Evolutionary conservation across 2,329 filamentous ascomycete genomes (phyloP).

Genomic region (Phyllosticta citribraziliensis): DNA sequence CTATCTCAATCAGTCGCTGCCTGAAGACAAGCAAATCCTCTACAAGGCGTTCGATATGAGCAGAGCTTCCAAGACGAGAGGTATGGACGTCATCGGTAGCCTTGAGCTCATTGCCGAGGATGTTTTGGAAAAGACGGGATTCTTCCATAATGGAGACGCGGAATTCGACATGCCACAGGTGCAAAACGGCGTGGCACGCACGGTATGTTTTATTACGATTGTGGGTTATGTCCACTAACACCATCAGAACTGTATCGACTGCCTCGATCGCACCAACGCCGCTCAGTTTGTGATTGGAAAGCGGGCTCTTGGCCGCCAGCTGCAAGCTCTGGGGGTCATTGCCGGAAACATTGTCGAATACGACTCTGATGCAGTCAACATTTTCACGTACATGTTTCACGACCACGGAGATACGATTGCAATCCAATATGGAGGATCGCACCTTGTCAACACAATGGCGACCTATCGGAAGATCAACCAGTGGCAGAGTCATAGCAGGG

Average conservation of each 20-base stretch:
- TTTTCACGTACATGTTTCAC: conserved; percentile 98
- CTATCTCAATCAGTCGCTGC: conserved; percentile 92
- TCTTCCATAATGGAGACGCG: conserved; percentile 86
- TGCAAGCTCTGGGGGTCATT: conserved; percentile 84
- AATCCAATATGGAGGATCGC: conserved; percentile 92
- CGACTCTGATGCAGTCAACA: conserved; percentile 89
- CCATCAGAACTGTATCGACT: conserved; percentile 82
- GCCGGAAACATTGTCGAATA: conserved; percentile 72
- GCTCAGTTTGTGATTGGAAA: conserved; percentile 98
- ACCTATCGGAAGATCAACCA: conserved; percentile 98
- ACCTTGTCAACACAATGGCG: conserved; percentile 98
- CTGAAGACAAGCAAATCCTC: conserved; percentile 71
- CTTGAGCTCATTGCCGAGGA: conserved; percentile 84
- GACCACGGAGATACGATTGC: conserved; percentile 97
- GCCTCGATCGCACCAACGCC: conserved; percentile 90
- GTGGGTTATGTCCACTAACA: neutral
- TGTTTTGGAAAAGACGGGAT: conserved; percentile 75
- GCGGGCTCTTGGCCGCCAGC: conserved; percentile 79
- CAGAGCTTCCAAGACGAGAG: conserved; percentile 77
- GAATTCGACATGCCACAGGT: conserved; percentile 55
- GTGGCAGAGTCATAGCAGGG: conserved; percentile 92
- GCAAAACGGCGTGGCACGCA: conserved; percentile 87
- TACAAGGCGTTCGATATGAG: conserved; percentile 99
- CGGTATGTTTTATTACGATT: conserved; percentile 28
- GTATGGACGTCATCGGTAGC: conserved; percentile 88